Conservation (phyloP, 768 basidiomycete genomes). For the Hygrocybe punicea region DNA sequence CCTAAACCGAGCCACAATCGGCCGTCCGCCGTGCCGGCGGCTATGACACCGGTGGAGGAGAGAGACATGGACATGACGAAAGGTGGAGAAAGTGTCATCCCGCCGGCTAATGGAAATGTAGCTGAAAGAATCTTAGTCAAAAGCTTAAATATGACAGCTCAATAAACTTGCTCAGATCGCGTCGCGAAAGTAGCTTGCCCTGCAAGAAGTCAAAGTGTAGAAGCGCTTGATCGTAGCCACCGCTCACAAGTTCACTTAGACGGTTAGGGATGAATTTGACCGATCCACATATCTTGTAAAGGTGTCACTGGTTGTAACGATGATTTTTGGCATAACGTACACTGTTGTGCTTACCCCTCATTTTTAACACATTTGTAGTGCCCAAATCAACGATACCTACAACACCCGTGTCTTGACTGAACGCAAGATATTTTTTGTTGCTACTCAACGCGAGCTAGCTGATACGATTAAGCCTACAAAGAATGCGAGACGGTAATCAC, state of each 20-base stretch:
- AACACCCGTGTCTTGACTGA: conserved; percentile 63
- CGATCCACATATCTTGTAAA: conserved; percentile 61
- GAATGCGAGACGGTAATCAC: conserved; percentile 12
- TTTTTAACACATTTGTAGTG: conserved; percentile 44
- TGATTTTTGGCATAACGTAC: conserved; percentile 40
- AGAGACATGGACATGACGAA: conserved; percentile 66
- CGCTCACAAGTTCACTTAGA: conserved; percentile 69
- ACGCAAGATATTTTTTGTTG: conserved; percentile 58
- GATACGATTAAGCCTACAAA: conserved; percentile 29
- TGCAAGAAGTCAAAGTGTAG: conserved; percentile 65
- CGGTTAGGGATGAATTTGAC: conserved; percentile 70
- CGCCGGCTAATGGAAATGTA: conserved; percentile 39
- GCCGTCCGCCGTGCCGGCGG: conserved; percentile 75
- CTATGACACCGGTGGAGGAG: conserved; percentile 56
- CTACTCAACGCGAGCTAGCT: conserved; percentile 62
- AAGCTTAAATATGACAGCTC: not conserved
- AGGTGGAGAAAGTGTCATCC: conserved; percentile 66
- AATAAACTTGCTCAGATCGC: conserved; percentile 49
- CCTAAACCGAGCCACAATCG: conserved; percentile 66
- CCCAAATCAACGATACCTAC: conserved; percentile 66
- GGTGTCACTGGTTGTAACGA: not conserved
- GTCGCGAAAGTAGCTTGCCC: conserved; percentile 54
- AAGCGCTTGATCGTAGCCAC: conserved; percentile 68
- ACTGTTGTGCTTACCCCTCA: conserved; percentile 61
- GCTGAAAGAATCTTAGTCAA: conserved; percentile 25